phyloP scores from a whole-genome alignment of 352 stramenopile species.

The Globisporangium nunn region DNA sequence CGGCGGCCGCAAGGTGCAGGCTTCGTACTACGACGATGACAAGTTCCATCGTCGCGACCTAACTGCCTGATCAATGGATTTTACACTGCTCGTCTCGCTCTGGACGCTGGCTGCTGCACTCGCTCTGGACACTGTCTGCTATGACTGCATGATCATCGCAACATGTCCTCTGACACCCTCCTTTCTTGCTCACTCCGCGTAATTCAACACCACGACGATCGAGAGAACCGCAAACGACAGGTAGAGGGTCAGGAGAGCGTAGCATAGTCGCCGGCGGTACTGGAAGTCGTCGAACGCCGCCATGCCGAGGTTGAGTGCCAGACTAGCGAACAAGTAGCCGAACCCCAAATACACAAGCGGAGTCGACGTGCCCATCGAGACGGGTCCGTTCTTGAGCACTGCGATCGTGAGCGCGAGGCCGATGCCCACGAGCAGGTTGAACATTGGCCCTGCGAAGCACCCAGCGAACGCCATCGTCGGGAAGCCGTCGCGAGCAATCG shows the following conservation, averaged over 20 bases:
- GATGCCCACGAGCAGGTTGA: slow-evolving; percentile 70
- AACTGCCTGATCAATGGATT: slow-evolving; percentile 15
- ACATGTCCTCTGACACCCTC: background rate
- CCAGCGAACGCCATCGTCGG: slow-evolving; percentile 79
- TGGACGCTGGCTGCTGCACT: background rate
- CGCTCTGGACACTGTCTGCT: background rate
- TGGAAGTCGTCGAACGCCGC: slow-evolving; percentile 49
- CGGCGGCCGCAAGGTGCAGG: slow-evolving; percentile 78
- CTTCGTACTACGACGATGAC: slow-evolving; percentile 73
- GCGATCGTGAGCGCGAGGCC: slow-evolving; percentile 60
- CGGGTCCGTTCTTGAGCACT: slow-evolving; percentile 40
- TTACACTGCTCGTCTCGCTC: background rate
- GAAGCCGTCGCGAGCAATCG: slow-evolving; percentile 72
- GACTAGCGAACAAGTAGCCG: slow-evolving; percentile 51
- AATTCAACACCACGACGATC: slow-evolving; percentile 33
- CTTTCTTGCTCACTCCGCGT: slow-evolving; percentile 5
- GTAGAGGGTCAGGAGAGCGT: slow-evolving; percentile 52
- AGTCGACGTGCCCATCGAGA: slow-evolving; percentile 46
- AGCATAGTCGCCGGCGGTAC: slow-evolving; percentile 56
- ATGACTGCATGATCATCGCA: background rate
- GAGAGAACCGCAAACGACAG: slow-evolving; percentile 58
- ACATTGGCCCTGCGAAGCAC: slow-evolving; percentile 79
- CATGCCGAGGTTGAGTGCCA: slow-evolving; percentile 57
- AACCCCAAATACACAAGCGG: slow-evolving; percentile 66
- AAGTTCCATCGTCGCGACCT: slow-evolving; percentile 70